A percentile compares a stretch with the other conserved stretches of the same genome.
phyloP scores from a whole-genome alignment of 2,329 filamentous ascomycete genomes.

The Aspergillus neotritici region DNA sequence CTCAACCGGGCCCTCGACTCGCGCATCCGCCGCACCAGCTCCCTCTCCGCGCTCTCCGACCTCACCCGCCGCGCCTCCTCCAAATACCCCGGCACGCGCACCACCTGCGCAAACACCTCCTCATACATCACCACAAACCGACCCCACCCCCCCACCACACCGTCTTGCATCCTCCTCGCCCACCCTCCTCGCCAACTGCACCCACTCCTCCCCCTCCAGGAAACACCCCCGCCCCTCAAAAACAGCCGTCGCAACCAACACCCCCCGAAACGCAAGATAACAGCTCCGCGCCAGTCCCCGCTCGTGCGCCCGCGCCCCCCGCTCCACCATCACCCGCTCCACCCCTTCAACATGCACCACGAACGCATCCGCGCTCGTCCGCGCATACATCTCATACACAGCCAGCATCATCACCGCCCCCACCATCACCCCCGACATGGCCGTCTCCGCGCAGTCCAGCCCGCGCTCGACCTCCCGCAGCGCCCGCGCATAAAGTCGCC shows the following conservation, averaged over 20 bases:
- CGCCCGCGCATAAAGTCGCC: conserved; percentile 29
- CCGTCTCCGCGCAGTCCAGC: conserved; percentile 21
- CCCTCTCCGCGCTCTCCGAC: not conserved
- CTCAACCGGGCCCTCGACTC: not conserved
- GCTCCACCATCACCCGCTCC: conserved; percentile 30
- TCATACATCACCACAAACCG: conserved; percentile 20
- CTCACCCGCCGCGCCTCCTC: conserved; percentile 11
- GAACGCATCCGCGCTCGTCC: conserved; percentile 33
- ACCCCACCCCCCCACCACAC: conserved; percentile 18
- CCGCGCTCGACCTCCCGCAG: conserved; percentile 27
- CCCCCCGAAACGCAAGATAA: conserved; percentile 35
- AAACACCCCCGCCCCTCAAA: conserved; percentile 32
- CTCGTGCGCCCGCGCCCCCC: conserved; percentile 26
- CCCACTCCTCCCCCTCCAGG: conserved; percentile 31
- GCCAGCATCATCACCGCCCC: conserved; percentile 35
- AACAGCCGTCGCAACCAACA: conserved; percentile 32
- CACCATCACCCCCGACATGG: conserved; percentile 27
- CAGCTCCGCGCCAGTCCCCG: conserved; percentile 30
- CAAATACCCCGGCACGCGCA: conserved; percentile 23
- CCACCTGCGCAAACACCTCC: conserved; percentile 21
- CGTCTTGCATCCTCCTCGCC: conserved; percentile 21
- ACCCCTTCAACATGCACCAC: conserved; percentile 34
- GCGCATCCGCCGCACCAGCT: conserved; percentile 2
- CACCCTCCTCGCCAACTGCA: conserved; percentile 20
- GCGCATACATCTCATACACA: conserved; percentile 38